Evolutionary conservation across 139 green algal genomes (phyloP).

Genomic region (Desmodesmus armatus): DNA sequence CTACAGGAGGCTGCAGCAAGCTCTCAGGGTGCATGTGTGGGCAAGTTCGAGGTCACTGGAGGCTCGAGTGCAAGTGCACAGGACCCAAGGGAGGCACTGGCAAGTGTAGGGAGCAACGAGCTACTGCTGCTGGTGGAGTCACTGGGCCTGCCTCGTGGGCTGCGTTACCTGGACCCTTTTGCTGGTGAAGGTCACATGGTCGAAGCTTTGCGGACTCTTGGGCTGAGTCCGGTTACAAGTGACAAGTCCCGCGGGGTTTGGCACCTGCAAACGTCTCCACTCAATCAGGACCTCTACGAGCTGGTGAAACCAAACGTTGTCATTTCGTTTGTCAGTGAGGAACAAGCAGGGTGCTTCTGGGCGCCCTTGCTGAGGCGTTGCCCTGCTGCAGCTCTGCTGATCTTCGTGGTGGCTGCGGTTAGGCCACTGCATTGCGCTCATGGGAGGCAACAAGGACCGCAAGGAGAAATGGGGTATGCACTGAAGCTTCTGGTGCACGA

Average conservation of each 20-base stretch:
- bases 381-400: no score
- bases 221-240: not conserved
- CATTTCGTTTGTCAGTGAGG: not conserved
- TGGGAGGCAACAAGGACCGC: no score
- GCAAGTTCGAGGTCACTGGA: not conserved
- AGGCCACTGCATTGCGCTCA: no score
- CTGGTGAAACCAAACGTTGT: not conserved
- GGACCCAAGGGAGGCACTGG: not conserved
- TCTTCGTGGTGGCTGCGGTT: no score
- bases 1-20: not conserved
- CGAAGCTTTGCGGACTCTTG: not conserved
- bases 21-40: not conserved
- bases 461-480: no score
- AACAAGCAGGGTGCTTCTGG: not conserved
- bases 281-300: not conserved
- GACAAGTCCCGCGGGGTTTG: not conserved
- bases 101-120: not conserved
- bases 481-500: no score
- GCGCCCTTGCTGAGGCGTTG: not conserved
- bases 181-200: not conserved
- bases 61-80: not conserved
- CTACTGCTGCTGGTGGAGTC: not conserved
- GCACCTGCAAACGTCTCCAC: not conserved
- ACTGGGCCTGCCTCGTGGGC: not conserved
- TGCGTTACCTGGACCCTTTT: not conserved